These are phyloP conservation scores for Knufia petricola DNA, from an alignment of 2,329 filamentous ascomycete genomes.

Conservation along the genomic window DNA sequence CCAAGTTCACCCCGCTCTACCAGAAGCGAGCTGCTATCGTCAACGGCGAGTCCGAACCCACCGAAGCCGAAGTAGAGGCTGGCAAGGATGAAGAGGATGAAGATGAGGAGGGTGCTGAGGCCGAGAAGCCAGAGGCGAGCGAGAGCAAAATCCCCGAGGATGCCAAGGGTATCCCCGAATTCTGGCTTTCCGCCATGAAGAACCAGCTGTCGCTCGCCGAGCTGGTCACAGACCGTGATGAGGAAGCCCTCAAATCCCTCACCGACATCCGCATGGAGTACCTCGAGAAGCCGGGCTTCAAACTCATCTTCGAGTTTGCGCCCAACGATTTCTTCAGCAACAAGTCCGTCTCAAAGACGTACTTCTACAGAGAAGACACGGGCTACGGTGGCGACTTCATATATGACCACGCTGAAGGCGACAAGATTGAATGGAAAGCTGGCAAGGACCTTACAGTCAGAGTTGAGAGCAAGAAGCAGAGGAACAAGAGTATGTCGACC, in stretches of 20 bases:
- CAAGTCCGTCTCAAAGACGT: slow-evolving; percentile 95
- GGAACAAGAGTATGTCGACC: slow-evolving; percentile 80
- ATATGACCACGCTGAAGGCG: slow-evolving; percentile 96
- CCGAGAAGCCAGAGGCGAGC: slow-evolving; percentile 50
- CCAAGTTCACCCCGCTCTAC: slow-evolving; percentile 96
- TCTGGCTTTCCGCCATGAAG: slow-evolving; percentile 99
- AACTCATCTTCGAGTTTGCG: slow-evolving; percentile 91
- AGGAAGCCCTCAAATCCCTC: slow-evolving; percentile 81
- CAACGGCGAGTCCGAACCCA: slow-evolving; percentile 78
- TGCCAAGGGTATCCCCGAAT: slow-evolving; percentile 84
- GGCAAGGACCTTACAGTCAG: slow-evolving; percentile 89
- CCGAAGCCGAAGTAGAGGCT: slow-evolving; percentile 73
- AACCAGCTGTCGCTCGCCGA: slow-evolving; percentile 95
- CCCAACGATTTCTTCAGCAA: slow-evolving; percentile 97
- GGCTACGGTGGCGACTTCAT: slow-evolving; percentile 99
- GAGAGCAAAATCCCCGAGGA: slow-evolving; percentile 36
- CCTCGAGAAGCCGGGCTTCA: slow-evolving; percentile 95
- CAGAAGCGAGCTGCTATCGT: slow-evolving; percentile 88
- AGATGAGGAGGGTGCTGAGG: slow-evolving; percentile 51
- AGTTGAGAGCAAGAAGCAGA: slow-evolving; percentile 98
- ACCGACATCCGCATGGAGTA: slow-evolving; percentile 98
- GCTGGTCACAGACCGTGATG: slow-evolving; percentile 97
- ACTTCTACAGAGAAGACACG: slow-evolving; percentile 98
- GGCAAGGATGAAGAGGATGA: slow-evolving; percentile 73
- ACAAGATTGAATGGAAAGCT: slow-evolving; percentile 94